phyloP scores from a whole-genome alignment of 2,329 filamentous ascomycete genomes.

The Lachnellula occidentalis region DNA sequence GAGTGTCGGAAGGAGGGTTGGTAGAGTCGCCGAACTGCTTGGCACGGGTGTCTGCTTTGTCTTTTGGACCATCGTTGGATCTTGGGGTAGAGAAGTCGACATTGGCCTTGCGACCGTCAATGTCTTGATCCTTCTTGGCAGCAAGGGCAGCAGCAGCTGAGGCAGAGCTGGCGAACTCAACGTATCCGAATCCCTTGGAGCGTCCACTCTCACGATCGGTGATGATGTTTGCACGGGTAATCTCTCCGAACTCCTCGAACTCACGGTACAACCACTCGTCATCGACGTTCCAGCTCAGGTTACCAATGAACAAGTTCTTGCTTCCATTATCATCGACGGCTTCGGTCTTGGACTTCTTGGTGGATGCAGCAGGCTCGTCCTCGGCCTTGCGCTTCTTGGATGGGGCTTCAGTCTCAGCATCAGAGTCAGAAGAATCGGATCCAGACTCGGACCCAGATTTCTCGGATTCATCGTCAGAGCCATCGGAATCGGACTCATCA shows the following conservation, averaged over 20 bases:
- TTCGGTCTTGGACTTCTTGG: constrained; percentile 50
- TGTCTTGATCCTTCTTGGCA: constrained; percentile 57
- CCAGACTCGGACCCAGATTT: constrained; percentile 21
- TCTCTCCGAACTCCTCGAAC: constrained; percentile 63
- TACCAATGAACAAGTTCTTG: constrained; percentile 66
- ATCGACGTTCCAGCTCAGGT: constrained; percentile 70
- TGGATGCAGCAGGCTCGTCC: constrained; percentile 35
- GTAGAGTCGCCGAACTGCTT: constrained; percentile 57
- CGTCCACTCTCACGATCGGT: constrained; percentile 61
- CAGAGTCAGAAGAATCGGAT: constrained; percentile 22
- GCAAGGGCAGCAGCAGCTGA: constrained; percentile 59
- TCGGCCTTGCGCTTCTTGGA: constrained; percentile 58
- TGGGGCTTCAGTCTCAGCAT: constrained; percentile 32
- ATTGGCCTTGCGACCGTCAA: constrained; percentile 64
- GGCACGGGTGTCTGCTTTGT: constrained; percentile 46
- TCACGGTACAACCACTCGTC: constrained; percentile 66
- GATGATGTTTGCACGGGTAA: constrained; percentile 59
- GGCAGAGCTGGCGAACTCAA: constrained; percentile 58
- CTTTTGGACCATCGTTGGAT: constrained; percentile 41
- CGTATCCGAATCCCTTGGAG: constrained; percentile 70
- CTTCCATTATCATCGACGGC: constrained; percentile 36
- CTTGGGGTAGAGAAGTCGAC: constrained; percentile 64
- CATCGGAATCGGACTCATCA: not conserved
- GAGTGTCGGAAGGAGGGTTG: constrained; percentile 59
- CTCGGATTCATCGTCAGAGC: constrained; percentile 18